phyloP scores from a whole-genome alignment of 108 stramenopile genomes.

The Phaeodactylum tricornutum region DNA sequence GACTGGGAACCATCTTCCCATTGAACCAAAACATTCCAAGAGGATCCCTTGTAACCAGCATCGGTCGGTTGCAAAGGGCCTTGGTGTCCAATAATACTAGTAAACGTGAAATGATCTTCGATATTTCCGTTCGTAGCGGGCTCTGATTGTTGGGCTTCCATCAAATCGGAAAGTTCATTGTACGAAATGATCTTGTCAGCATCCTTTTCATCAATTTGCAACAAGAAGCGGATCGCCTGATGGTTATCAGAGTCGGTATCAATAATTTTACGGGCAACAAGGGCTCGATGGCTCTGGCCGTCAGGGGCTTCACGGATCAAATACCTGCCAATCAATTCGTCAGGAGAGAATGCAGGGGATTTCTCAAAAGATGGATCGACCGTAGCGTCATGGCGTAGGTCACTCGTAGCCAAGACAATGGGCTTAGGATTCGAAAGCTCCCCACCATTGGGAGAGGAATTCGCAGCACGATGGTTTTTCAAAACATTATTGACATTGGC shows the following conservation, averaged over 20 bases:
- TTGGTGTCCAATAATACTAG: conserved; percentile 7
- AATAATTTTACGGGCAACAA: not conserved
- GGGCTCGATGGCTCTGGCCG: conserved; percentile 1
- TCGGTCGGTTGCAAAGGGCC: conserved; percentile 10
- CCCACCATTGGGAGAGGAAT: no score
- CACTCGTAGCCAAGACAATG: no score
- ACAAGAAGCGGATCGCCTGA: not conserved
- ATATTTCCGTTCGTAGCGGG: not conserved
- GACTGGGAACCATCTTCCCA: conserved; percentile 19
- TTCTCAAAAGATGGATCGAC: no score
- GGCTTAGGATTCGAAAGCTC: no score
- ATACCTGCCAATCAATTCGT: not conserved
- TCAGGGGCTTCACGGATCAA: not conserved
- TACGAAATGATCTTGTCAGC: conserved; percentile 6
- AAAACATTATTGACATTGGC: no score
- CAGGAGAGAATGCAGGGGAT: no score
- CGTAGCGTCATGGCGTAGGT: no score
- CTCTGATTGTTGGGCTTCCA: conserved; percentile 5
- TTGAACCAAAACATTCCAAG: conserved; percentile 19
- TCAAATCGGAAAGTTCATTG: conserved; percentile 4
- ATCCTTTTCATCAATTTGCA: not conserved
- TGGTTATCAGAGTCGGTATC: not conserved
- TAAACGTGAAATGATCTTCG: conserved; percentile 3
- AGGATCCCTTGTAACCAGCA: conserved; percentile 13
- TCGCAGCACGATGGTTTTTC: no score